Percentiles rank a stretch among this genome's conserved stretches.
phyloP scores from a whole-genome alignment of 2,329 filamentous ascomycete genomes.

The Epichloe brachyelytri region DNA sequence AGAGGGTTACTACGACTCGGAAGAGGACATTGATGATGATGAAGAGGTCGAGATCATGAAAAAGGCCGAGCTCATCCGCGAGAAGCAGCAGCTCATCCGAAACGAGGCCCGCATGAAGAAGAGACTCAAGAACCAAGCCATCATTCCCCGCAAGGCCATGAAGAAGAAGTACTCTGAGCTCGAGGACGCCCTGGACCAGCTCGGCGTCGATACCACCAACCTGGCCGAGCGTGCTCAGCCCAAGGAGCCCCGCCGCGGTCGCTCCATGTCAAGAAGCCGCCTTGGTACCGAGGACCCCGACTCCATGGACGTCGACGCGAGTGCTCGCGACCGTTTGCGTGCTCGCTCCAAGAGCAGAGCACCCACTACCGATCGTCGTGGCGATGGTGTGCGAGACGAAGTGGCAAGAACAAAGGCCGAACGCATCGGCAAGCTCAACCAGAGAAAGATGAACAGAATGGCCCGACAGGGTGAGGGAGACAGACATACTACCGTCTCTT shows the following conservation, averaged over 20 bases:
- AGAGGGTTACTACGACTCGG: conserved; percentile 87
- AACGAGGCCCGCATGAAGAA: conserved; percentile 95
- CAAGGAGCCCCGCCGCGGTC: conserved; percentile 52
- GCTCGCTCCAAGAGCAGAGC: conserved; percentile 64
- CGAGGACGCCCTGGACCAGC: conserved; percentile 69
- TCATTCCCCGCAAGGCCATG: conserved; percentile 73
- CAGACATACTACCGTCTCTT: conserved; percentile 67
- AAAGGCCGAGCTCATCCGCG: conserved; percentile 90
- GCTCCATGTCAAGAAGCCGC: conserved; percentile 51
- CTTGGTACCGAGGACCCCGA: conserved; percentile 51
- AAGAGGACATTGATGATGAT: conserved; percentile 69
- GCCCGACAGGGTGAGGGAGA: conserved; percentile 94
- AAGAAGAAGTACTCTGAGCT: conserved; percentile 78
- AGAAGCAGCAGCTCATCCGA: conserved; percentile 83
- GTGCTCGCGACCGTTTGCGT: conserved; percentile 46
- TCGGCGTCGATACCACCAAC: conserved; percentile 72
- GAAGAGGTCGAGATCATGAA: conserved; percentile 77
- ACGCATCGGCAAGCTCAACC: conserved; percentile 72
- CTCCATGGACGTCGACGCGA: conserved; percentile 61
- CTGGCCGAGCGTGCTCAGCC: conserved; percentile 61
- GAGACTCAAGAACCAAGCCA: conserved; percentile 89
- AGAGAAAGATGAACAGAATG: conserved; percentile 99
- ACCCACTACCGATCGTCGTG: conserved; percentile 49
- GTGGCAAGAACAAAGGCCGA: conserved; percentile 64
- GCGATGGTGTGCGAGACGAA: conserved; percentile 64